Evolutionary conservation across 2,329 filamentous ascomycete species (phyloP).

Genomic region (Botrytis paeoniae): DNA sequence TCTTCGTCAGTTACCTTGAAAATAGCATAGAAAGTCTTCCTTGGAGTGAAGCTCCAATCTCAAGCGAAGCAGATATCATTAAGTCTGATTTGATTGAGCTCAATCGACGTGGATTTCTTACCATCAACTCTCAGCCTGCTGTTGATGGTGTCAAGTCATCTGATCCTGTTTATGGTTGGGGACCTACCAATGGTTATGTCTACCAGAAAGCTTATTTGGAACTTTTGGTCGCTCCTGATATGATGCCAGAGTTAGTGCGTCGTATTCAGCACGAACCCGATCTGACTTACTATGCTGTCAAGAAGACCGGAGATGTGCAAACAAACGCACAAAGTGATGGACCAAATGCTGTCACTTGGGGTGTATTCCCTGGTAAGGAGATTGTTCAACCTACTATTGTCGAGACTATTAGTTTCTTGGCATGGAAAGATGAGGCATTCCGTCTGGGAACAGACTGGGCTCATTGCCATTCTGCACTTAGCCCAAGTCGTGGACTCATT

Average conservation of each 20-base stretch:
- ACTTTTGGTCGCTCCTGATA: constrained; percentile 75
- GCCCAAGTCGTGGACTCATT: constrained; percentile 75
- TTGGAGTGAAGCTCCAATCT: constrained; percentile 90
- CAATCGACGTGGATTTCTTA: constrained; percentile 83
- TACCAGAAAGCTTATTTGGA: constrained; percentile 99
- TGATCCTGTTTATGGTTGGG: constrained; percentile 88
- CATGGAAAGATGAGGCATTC: constrained; percentile 98
- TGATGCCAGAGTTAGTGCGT: constrained; percentile 73
- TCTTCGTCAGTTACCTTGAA: constrained; percentile 83
- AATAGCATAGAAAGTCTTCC: constrained; percentile 79
- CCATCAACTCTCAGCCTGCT: constrained; percentile 96
- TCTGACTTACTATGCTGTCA: constrained; percentile 92
- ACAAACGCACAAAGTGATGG: constrained; percentile 83
- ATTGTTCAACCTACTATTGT: constrained; percentile 99
- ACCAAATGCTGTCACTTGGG: constrained; percentile 98
- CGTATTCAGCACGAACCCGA: constrained; percentile 76
- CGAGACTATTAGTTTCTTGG: constrained; percentile 93
- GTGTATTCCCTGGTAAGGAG: constrained; percentile 97
- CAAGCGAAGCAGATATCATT: constrained; percentile 76
- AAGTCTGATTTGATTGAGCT: constrained; percentile 73
- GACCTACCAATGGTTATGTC: constrained; percentile 89
- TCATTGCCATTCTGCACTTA: constrained; percentile 76
- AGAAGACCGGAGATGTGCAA: constrained; percentile 74
- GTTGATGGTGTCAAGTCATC: constrained; percentile 88
- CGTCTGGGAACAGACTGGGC: constrained; percentile 91